phyloP scores from a whole-genome alignment of 2,329 filamentous ascomycete species.

The Colletotrichum sidae region DNA sequence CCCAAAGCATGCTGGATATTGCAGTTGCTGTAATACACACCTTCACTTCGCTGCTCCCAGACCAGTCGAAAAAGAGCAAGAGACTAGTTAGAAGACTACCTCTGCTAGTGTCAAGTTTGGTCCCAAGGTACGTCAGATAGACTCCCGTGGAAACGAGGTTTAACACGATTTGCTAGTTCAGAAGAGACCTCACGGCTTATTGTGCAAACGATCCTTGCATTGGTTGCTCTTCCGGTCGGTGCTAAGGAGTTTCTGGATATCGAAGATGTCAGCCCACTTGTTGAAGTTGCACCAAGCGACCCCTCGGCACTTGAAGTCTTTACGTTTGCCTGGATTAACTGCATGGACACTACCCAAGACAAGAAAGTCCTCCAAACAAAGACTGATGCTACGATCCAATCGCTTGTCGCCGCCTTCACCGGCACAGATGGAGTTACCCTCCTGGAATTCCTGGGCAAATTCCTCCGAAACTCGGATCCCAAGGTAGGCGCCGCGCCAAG shows the following conservation, averaged over 20 bases:
- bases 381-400: conserved; percentile 60
- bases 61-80: conserved; percentile 53
- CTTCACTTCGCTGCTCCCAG: conserved; percentile 68
- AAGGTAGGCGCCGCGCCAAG: conserved; percentile 52
- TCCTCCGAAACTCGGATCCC: conserved; percentile 62
- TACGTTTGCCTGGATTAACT: conserved; percentile 67
- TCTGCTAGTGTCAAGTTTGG: conserved; percentile 62
- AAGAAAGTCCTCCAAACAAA: conserved; percentile 47
- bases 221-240: conserved; percentile 65
- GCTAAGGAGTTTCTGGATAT: conserved; percentile 60
- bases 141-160: neutral
- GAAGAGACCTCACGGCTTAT: conserved; percentile 64
- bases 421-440: conserved; percentile 71
- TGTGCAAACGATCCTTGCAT: conserved; percentile 67
- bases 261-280: conserved; percentile 65
- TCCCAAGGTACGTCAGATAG: conserved; percentile 58
- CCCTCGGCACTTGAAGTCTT: conserved; percentile 67
- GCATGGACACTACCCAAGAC: conserved; percentile 49
- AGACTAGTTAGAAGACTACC: conserved; percentile 66
- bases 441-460: conserved; percentile 65
- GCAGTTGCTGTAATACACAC: conserved; percentile 73
- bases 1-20: conserved; percentile 71
- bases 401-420: conserved; percentile 64
- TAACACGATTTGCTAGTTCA: conserved; percentile 52
- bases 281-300: conserved; percentile 67